Conservation (phyloP, 352 stramenopile genomes). For the Thraustochytrium sp. region DNA sequence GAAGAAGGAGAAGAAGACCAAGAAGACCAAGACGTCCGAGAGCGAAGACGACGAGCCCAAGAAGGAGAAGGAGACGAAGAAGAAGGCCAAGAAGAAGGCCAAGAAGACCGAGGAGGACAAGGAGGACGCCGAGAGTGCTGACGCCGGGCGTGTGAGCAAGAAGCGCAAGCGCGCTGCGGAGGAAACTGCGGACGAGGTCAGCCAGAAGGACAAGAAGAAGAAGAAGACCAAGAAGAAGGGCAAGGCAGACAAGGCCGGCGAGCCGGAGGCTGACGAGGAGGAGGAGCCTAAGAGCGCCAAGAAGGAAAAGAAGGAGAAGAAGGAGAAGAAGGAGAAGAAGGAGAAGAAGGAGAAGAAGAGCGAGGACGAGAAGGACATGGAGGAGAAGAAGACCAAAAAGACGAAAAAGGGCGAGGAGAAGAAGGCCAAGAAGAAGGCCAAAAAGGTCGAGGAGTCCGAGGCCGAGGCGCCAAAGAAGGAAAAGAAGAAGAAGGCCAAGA, state of each 20-base stretch:
- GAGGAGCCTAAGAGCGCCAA: neutral
- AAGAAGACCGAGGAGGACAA: neutral
- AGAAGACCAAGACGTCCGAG: neutral
- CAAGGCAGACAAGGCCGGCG: neutral
- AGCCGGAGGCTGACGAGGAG: neutral
- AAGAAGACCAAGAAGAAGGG: neutral
- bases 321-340: constrained; percentile 23
- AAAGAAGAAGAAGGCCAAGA: no score
- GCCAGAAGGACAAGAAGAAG: neutral
- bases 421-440: no score
- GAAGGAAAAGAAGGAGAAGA: neutral
- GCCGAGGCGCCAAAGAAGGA: no score
- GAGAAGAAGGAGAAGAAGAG: neutral
- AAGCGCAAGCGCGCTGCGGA: neutral
- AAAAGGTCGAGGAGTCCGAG: no score
- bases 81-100: neutral
- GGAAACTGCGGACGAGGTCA: neutral
- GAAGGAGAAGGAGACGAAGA: neutral
- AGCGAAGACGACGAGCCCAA: neutral
- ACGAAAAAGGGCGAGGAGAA: no score
- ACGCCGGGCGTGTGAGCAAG: neutral
- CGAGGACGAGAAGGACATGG: no score
- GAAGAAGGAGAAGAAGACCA: neutral
- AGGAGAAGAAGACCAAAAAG: no score
- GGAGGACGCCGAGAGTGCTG: neutral